Evolutionary conservation across 2,329 filamentous ascomycete genomes (phyloP).

Genomic region (Colletotrichum tanaceti): DNA sequence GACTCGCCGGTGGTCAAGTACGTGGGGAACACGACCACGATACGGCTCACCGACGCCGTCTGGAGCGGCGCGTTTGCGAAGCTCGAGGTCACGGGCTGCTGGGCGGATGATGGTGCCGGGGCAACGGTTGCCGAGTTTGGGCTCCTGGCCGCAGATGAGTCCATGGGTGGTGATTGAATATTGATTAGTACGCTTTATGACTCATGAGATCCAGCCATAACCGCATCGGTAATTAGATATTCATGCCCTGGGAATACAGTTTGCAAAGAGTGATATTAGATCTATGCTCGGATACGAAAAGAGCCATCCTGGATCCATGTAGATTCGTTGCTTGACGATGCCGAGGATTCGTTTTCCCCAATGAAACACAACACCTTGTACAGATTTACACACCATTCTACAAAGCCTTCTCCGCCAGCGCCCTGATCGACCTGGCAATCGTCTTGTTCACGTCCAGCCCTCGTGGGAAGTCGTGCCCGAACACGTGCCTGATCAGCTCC

Average conservation of each 20-base stretch:
- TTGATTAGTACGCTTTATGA: no score
- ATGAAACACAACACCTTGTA: no score
- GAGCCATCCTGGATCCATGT: no score
- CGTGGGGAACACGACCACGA: not conserved
- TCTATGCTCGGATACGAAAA: no score
- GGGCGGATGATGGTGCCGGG: not conserved
- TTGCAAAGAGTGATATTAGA: no score
- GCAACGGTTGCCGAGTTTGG: constrained; percentile 24
- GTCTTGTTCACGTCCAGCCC: not conserved
- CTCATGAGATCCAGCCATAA: no score
- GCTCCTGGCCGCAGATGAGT: constrained; percentile 16
- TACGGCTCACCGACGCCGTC: not conserved
- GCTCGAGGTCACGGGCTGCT: constrained; percentile 23
- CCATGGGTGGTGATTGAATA: no score
- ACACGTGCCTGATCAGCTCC: constrained; percentile 1
- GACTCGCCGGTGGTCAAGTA: not conserved
- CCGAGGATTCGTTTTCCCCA: no score
- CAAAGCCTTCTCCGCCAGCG: not conserved
- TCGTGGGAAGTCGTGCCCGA: not conserved
- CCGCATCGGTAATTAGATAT: no score
- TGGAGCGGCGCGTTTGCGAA: constrained; percentile 1
- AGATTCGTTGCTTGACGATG: no score
- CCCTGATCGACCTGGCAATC: not conserved
- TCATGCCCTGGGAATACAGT: no score
- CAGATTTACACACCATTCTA: no score